Base-by-base conservation (phyloP, 768 basidiomycete species). In the Phanerochaete sordida region DNA sequence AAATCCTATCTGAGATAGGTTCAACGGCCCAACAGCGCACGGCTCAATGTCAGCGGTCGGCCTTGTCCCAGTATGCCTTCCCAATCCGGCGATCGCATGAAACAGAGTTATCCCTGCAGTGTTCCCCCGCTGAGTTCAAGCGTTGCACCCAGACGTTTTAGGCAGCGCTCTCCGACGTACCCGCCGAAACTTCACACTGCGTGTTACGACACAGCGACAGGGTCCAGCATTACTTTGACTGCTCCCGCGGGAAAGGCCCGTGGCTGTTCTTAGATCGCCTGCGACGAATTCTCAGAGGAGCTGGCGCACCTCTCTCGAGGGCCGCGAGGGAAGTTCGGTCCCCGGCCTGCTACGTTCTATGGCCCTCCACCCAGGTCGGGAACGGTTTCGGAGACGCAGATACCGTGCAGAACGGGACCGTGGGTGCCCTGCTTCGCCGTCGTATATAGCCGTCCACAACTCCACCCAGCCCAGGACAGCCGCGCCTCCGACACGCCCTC, bases 21-120 rank as follows among this genome's bases (percentile, higher is more conserved):
- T 39, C 11, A 48, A 24, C 23, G 53, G 37, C 19, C 19, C 53
- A 54, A 24, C 53, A 54, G 35, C 11, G 39, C 39, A 43, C 19
- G 39, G 11, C 19, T 43, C 39, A 43, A 43, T 43, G 39, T 43
- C 39, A 43, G 39, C 39, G 39, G 39, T 43, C 39, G 19, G 39
- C 19, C 43, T 27, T 39, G 44, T n/a, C 31, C 33, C n/a, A 31
- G 47, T 30, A 43, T 30, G 26, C 19, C 65, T 63, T 63, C 67
- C 65, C 61, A 61, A 35, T 61, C 47, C 47, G 57, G 35, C 16
- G 37, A 51, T 56, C 44, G 31, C 59, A 62, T 47, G 62, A 68
- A 68, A 66, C 59, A 66, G 64, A 66, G 65, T 66, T 64, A 62
- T 65, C n/a, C 31, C 52, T 64, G 60, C 33, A 65, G 64, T 28